These are phyloP conservation scores for Mycena floridula DNA, from an alignment of 768 basidiomycete species.

Conservation along the genomic window DNA sequence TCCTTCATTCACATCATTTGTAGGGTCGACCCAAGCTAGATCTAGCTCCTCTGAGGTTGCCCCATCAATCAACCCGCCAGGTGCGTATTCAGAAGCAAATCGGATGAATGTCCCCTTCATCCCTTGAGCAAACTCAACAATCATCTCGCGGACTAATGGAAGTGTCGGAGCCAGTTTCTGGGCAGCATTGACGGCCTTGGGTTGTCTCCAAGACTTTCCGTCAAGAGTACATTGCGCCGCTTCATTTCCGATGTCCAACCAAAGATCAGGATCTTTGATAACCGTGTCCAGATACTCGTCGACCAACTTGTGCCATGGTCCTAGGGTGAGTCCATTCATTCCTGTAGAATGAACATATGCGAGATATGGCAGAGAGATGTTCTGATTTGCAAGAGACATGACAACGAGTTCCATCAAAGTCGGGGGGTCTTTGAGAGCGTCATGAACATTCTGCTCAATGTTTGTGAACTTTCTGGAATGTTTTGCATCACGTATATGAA, in stretches of 20 bases:
- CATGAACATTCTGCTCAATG: constrained; percentile 21
- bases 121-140: constrained; percentile 8
- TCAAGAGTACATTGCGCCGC: constrained; percentile 5
- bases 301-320: constrained; percentile 9
- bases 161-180: constrained; percentile 1
- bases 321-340: constrained; percentile 20
- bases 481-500: constrained; percentile 21
- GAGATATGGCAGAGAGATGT: constrained; percentile 23
- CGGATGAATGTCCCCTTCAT: constrained; percentile 4
- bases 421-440: constrained; percentile 16
- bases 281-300: constrained; percentile 2
- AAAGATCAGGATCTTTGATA: constrained; percentile 5
- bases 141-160: background rate
- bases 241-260: background rate
- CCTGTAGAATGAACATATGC: constrained; percentile 10
- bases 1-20: constrained; percentile 6
- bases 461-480: constrained; percentile 12
- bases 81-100: constrained; percentile 7
- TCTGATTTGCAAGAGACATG: constrained; percentile 17
- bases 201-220: constrained; percentile 4
- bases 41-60: background rate
- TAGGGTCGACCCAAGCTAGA: constrained; percentile 5
- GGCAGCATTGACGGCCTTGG: constrained; percentile 7
- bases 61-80: constrained; percentile 3
- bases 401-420: constrained; percentile 23